Base-by-base conservation (phyloP, 2,329 filamentous ascomycete genomes). In the Clonostachys chloroleuca region DNA sequence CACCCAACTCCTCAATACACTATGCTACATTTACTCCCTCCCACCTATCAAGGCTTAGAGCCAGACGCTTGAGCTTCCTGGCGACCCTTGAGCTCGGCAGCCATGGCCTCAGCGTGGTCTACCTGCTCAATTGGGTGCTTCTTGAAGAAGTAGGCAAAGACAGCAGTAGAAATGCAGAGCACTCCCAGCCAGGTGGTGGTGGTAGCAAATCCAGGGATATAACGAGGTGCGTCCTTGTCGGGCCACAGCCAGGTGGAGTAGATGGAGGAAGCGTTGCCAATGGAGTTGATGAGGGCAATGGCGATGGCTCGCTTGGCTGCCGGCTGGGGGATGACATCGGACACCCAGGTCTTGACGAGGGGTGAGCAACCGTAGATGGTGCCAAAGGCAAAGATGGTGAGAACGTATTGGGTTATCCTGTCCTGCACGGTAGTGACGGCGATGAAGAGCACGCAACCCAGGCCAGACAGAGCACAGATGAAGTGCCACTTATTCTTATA, bases 281-380 rank as follows among this genome's bases (percentile, higher is more conserved):
- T 47, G 35, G 83, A 83, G 59, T 92, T 92, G 63, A 90, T 87
- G 50, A 85, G 81, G 1, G 86, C 87, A 5, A 92, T 64, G 0
- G 84, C 86, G 0, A 84, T 69, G 5, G 72, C 72, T 48, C 85
- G 79, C 67, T 90, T 49, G 18, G 47, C 53, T 5, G 54, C 54
- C 12, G 52, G 53, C 43, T 53, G 46, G 16, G 51, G 49, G 40
- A 56, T 52, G 13, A 52, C 50, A 40, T 55, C 53, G 6, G 53
- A 45, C 12, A 51, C 47, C 54, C 54, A 56, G 6, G 53, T 55
- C 47, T 52, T 54, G 39, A 57, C 55, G 12, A 60, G 48, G 2
- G 57, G 56, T 2, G 56, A 58, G 44, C 54, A 56, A 30, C 53
- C 56, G 41, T 59, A 60, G 49, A 60, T 59, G 18, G 51, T 55